Conservation (phyloP, 73 alveolate genomes). For the Tetrahymena borealis region DNA sequence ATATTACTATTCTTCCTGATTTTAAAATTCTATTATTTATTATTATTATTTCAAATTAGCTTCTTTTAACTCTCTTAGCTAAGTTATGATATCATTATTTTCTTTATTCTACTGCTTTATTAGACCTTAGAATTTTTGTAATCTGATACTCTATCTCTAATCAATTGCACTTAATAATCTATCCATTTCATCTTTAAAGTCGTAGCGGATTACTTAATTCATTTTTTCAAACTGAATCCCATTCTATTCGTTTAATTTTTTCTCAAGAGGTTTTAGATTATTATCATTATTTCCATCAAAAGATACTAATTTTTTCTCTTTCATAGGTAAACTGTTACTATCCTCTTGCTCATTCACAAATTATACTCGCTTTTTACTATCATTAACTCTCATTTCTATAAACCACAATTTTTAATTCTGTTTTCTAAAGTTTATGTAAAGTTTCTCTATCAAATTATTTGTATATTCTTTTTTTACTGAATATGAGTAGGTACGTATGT, state of each 20-base stretch:
- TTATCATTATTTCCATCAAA: neutral
- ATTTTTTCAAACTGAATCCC: neutral
- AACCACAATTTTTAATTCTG: neutral
- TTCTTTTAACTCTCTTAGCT: neutral
- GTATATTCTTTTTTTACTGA: no score
- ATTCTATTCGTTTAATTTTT: neutral
- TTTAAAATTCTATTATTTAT: neutral
- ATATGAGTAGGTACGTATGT: no score
- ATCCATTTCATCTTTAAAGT: neutral
- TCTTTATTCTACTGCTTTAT: neutral
- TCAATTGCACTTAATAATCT: neutral
- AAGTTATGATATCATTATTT: neutral
- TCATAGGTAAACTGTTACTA: neutral
- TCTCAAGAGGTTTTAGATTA: no score
- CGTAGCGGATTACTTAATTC: neutral
- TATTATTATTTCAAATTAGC: neutral
- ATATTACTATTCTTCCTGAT: neutral
- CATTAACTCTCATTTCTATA: neutral
- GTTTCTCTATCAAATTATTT: no score
- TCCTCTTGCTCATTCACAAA: neutral
- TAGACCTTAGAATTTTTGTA: neutral
- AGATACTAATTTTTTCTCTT: neutral
- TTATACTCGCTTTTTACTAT: neutral
- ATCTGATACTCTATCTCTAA: neutral
- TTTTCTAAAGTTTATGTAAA: no score